A percentile compares a stretch with the other conserved stretches of the same genome.
Conservation (phyloP, 176 grass and related monocot genomes). For the Carex pumila region DNA sequence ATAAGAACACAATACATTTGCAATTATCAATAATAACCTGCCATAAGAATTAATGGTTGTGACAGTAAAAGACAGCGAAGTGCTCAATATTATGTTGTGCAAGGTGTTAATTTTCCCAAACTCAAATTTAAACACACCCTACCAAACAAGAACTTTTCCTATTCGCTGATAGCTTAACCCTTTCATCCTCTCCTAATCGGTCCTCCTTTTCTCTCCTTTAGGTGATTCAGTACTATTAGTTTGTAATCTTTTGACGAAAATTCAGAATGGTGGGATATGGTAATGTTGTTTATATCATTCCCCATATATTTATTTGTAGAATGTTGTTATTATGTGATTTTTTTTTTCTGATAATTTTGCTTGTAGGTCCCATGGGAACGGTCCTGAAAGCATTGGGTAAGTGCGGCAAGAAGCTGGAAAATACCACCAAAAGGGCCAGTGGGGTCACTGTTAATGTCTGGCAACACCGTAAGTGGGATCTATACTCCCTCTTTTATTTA, state of each 20-base stretch:
- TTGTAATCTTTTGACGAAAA: background rate
- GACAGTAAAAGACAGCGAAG: background rate
- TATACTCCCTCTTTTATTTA: background rate
- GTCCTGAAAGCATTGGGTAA: slow-evolving; percentile 21
- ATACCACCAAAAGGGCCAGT: slow-evolving; percentile 7
- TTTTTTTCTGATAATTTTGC: background rate
- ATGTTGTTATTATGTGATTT: background rate
- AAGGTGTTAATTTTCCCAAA: background rate
- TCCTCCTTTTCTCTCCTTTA: background rate
- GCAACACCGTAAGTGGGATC: slow-evolving; percentile 12
- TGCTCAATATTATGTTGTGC: background rate
- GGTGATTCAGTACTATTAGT: background rate
- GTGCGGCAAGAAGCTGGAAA: slow-evolving; percentile 16
- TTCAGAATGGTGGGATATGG: background rate
- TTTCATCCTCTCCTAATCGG: background rate
- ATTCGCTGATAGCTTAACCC: background rate
- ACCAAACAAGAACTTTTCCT: background rate
- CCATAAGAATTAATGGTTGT: background rate
- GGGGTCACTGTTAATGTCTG: slow-evolving; percentile 16
- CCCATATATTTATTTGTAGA: background rate
- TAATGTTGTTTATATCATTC: background rate
- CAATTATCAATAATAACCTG: background rate
- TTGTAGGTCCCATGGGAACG: slow-evolving; percentile 8
- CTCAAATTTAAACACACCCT: background rate
- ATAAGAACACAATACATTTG: background rate